Evolutionary conservation across 2,329 filamentous ascomycete genomes (phyloP).

Genomic region (Lecanicillium sp.): DNA sequence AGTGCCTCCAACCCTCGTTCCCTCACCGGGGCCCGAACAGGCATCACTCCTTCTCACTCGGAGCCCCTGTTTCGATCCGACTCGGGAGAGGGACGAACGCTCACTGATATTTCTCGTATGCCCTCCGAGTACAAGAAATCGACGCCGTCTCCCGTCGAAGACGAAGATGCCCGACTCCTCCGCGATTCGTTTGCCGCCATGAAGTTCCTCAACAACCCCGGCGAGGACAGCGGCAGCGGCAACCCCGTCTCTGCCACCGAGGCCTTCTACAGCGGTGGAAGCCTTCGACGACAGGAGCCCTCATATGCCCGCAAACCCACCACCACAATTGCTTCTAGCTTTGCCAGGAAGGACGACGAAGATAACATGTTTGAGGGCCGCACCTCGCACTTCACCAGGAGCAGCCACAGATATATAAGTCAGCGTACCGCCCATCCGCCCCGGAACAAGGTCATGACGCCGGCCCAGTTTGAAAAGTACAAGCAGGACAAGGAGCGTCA

Average conservation of each 20-base stretch:
- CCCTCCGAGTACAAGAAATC: conserved; percentile 36
- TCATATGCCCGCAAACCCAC: conserved; percentile 4
- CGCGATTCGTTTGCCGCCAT: conserved; percentile 47
- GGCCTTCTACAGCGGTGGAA: conserved; percentile 7
- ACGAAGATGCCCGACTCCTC: conserved; percentile 48
- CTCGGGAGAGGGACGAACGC: conserved; percentile 16
- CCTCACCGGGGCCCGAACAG: conserved; percentile 39
- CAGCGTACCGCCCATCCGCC: conserved; percentile 33
- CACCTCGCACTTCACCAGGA: conserved; percentile 31
- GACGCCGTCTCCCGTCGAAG: conserved; percentile 35
- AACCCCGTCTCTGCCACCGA: conserved; percentile 15
- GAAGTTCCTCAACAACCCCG: conserved; percentile 34
- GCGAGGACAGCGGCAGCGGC: too few relatives aligned
- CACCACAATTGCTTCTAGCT: conserved; percentile 22
- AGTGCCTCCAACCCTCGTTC: conserved; percentile 35
- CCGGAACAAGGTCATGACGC: conserved; percentile 80
- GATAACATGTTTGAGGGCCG: conserved; percentile 52
- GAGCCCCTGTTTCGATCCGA: conserved; percentile 31
- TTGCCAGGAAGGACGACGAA: conserved; percentile 33
- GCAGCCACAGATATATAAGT: conserved; percentile 29
- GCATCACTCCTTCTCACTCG: conserved; percentile 35
- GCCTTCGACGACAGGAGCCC: conserved; percentile 17
- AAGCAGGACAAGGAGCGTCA: conserved; percentile 66
- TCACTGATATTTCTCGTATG: conserved; percentile 39
- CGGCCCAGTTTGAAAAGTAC: conserved; percentile 78